These are phyloP conservation scores for Moniliophthora roreri DNA, from an alignment of 1,284 basidiomycete genomes.

Conservation along the genomic window DNA sequence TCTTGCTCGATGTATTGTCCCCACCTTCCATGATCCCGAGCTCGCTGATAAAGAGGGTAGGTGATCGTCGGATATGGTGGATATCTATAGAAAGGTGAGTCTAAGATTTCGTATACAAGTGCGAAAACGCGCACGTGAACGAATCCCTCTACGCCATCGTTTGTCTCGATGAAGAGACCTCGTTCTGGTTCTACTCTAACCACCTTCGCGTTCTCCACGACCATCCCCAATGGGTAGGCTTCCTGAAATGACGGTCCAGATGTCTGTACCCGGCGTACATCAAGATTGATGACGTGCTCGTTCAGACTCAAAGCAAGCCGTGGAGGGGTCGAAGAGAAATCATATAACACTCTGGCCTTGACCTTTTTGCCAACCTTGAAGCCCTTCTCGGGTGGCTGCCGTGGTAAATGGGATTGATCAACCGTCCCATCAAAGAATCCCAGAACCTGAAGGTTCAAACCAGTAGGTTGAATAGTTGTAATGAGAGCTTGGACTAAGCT, in stretches of 20 bases:
- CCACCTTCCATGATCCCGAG: constrained; percentile 79
- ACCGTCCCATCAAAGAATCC: constrained; percentile 95
- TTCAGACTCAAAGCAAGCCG: constrained; percentile 80
- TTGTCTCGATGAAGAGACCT: constrained; percentile 73
- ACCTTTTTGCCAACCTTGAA: constrained; percentile 87
- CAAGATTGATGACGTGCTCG: constrained; percentile 70
- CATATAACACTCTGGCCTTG: constrained; percentile 87
- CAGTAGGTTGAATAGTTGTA: constrained; percentile 76
- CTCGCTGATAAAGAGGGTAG: constrained; percentile 68
- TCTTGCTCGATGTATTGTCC: constrained; percentile 82
- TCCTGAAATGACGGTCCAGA: constrained; percentile 41
- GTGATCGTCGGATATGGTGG: constrained; percentile 91
- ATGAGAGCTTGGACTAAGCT: constrained; percentile 84
- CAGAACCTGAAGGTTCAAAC: constrained; percentile 88
- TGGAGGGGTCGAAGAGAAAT: constrained; percentile 72
- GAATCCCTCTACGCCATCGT: constrained; percentile 72
- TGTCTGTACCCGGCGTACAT: constrained; percentile 34
- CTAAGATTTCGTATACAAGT: constrained; percentile 1
- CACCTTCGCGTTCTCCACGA: constrained; percentile 74
- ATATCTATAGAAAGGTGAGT: constrained; percentile 62
- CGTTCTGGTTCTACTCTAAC: constrained; percentile 77
- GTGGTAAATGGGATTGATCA: constrained; percentile 78
- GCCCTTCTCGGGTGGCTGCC: constrained; percentile 45
- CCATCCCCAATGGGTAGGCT: constrained; percentile 72
- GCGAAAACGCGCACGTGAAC: constrained; percentile 67